Base-by-base conservation (phyloP, 768 basidiomycete genomes). In the Suillus luteus region DNA sequence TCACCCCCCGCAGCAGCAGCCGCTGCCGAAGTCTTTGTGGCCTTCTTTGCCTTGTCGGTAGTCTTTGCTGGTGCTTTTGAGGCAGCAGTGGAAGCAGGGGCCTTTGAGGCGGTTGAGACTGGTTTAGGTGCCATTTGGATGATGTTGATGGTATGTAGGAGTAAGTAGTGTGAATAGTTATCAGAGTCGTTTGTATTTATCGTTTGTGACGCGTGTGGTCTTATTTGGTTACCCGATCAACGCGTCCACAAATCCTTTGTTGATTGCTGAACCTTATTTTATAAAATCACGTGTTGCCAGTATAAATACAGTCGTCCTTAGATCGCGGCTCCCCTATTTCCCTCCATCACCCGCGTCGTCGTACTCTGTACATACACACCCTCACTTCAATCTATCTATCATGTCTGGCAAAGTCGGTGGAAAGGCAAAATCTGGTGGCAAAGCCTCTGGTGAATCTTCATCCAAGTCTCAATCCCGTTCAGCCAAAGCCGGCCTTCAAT, bases 31-130 rank as follows among this genome's bases (percentile, higher is more conserved):
- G 81, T 86, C 78, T 87, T 87, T 74, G 87, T 86, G 31, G 87
- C 82, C 15, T 84, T 84, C 75, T 85, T 83, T 35, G 79, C 77
- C 68, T 77, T 77, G 63, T 60, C 64, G 3, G 55, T 70, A 15
- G 81, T 67, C 73, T 85, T 85, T 31, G 80, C 79, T 2, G 79
- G 76, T 33, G 76, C 76, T 70, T 84, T 85, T 63, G 78, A 60
- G 74, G 73, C 60, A 73, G 76, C 71, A 52, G 71, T 75, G 68
- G 80, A 78, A 67, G 79, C 73, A 68, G 81, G 76, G 67, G 73
- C 89, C 80, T 89, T 95, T 73, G 90, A 90, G 70, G 92, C 91
- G 73, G 91, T 92, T 67, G 92, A 93, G 70, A 90, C 85, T 73
- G 89, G 89, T 84, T 90, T 87, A 69, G 85, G 86, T 60, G 82